Evolutionary conservation across 768 basidiomycete genomes (phyloP).

Genomic region (Boletellus ananas): DNA sequence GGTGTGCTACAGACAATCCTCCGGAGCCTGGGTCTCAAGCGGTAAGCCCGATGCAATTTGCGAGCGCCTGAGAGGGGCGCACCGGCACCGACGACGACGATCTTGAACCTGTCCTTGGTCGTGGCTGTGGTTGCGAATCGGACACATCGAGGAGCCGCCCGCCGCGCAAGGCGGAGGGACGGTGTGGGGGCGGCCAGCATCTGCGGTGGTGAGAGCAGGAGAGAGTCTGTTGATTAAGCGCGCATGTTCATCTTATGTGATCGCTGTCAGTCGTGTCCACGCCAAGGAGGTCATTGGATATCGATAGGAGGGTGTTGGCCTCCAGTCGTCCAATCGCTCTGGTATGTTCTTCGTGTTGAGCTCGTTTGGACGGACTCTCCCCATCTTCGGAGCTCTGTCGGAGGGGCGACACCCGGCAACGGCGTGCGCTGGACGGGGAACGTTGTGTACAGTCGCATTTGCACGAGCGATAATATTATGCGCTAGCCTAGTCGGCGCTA

Average conservation of each 20-base stretch:
- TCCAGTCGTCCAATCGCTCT: too few relatives aligned
- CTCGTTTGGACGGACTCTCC: background rate
- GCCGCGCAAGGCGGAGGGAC: slow-evolving; percentile 3
- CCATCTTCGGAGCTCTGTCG: background rate
- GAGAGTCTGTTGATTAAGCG: too few relatives aligned
- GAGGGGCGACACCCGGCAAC: background rate
- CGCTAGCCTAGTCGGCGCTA: too few relatives aligned
- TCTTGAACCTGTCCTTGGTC: slow-evolving; percentile 61
- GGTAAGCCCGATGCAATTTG: background rate
- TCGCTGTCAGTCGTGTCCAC: too few relatives aligned
- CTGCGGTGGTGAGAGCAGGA: background rate
- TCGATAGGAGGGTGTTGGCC: too few relatives aligned
- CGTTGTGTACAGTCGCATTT: background rate
- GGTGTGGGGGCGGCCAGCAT: slow-evolving; percentile 6
- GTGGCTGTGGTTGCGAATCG: slow-evolving; percentile 23
- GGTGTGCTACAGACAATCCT: slow-evolving; percentile 80
- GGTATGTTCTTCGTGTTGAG: background rate
- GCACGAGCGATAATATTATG: too few relatives aligned
- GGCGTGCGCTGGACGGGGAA: background rate
- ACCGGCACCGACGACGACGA: slow-evolving; percentile 89
- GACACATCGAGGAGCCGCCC: slow-evolving; percentile 1
- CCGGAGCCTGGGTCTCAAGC: background rate
- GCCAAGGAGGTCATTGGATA: too few relatives aligned
- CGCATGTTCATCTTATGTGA: background rate
- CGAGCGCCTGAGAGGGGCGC: slow-evolving; percentile 16